Evolutionary conservation across 2,329 filamentous ascomycete genomes (phyloP).

Genomic region (Albophoma yamanashiensis): DNA sequence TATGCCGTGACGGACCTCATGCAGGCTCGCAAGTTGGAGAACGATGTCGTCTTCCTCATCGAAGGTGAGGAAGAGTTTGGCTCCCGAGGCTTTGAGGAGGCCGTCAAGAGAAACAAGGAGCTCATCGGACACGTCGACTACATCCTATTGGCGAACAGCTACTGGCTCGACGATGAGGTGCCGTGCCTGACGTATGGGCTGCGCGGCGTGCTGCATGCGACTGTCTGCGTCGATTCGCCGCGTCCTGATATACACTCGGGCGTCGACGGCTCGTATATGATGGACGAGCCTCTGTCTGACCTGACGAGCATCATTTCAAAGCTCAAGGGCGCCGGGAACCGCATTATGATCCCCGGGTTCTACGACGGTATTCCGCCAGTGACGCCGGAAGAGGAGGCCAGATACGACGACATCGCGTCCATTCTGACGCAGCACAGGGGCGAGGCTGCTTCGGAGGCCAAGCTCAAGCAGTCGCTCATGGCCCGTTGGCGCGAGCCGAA

Average conservation of each 20-base stretch:
- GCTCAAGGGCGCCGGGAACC: constrained; percentile 70
- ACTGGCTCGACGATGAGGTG: constrained; percentile 94
- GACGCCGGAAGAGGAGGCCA: constrained; percentile 61
- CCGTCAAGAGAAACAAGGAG: constrained; percentile 67
- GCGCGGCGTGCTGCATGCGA: constrained; percentile 87
- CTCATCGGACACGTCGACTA: constrained; percentile 88
- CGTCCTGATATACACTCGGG: constrained; percentile 89
- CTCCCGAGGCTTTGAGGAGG: constrained; percentile 79
- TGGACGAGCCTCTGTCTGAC: constrained; percentile 88
- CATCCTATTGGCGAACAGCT: constrained; percentile 92
- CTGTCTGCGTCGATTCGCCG: constrained; percentile 74
- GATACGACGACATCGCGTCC: constrained; percentile 76
- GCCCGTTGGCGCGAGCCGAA: constrained; percentile 93
- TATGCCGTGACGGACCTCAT: constrained; percentile 87
- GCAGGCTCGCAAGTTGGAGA: constrained; percentile 71
- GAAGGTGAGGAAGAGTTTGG: constrained; percentile 96
- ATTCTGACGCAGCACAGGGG: constrained; percentile 66
- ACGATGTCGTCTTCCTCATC: constrained; percentile 87
- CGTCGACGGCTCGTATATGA: constrained; percentile 85
- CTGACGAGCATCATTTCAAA: constrained; percentile 73
- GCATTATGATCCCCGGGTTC: constrained; percentile 77
- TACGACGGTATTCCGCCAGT: constrained; percentile 75
- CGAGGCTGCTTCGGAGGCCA: constrained; percentile 44
- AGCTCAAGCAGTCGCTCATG: constrained; percentile 79
- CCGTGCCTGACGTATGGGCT: constrained; percentile 93